Evolutionary conservation across 768 basidiomycete genomes (phyloP), one percentile per base, ranked within the genome.

Genomic region (Phlegmacium glaucopus): DNA sequence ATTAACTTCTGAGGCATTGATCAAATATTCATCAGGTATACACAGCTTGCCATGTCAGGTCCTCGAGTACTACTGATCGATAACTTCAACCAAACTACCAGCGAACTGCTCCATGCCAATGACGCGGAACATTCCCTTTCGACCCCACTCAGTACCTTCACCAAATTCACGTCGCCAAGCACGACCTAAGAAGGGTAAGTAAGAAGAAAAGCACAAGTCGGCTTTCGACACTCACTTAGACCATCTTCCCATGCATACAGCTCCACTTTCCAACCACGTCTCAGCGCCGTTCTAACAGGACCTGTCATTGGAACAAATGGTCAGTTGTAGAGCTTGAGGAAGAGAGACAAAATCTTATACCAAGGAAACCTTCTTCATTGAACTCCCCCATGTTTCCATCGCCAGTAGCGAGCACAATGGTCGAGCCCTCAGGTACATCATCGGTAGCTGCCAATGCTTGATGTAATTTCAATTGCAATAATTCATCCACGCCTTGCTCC

Each of bases 401-500:
- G 4, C 94, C 94, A 0, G 94, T 96, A 1, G 91, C 94, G 36
- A 97, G 79, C 38, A 96, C 86, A 56, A 96, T 88, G 15, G 90
- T 92, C 10, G 83, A 79, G 2, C 81, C 79, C 9, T 83, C 83
- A 2, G 80, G 82, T 1, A 76, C 72, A 12, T 72, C 70, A 51
- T 90, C 87, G 6, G 78, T 75, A 37, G 79, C 81, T 9, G 86
- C 83, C 43, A 97, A 72, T 9, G 86, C 85, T 62, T 94, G 92
- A 54, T 94, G 85, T 26, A 97, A 74, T 63, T 98, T 96, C 48
- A 97, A 74, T 65, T 96, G 94, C 42, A 98, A 69, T 18, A 96
- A 75, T 68, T 98, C 94, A 62, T 98, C 94, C 2, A 98, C 94
- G 9, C 91, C 93, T 66, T 98, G 94, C 60, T 94, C 91, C 47